Conservation (phyloP, 2,329 filamentous ascomycete species). For the Fusarium acutatum region DNA sequence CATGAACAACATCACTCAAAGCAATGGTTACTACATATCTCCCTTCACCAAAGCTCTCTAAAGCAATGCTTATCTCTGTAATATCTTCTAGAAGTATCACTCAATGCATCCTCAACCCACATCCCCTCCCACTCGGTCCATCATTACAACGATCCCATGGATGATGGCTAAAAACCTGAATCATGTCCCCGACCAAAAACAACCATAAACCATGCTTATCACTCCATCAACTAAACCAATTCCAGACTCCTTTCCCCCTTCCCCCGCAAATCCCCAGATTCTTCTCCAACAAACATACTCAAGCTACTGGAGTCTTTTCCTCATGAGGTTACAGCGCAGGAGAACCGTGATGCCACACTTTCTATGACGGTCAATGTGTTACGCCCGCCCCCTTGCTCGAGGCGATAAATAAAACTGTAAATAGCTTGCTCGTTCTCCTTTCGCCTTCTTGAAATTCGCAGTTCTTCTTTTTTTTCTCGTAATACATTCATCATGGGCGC, state of each 20-base stretch:
- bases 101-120: neutral
- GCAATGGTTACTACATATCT: neutral
- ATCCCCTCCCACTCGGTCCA: constrained; percentile 30
- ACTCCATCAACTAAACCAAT: constrained; percentile 4
- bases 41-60: too few species aligned
- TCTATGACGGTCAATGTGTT: constrained; percentile 14
- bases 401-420: constrained; percentile 15
- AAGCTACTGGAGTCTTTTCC: constrained; percentile 11
- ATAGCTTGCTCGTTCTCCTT: constrained; percentile 1
- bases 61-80: neutral
- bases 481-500: constrained; percentile 49
- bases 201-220: constrained; percentile 1
- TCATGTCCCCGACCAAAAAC: constrained; percentile 5
- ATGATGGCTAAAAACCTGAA: constrained; percentile 7
- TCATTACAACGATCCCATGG: constrained; percentile 25
- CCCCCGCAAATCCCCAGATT: constrained; percentile 33
- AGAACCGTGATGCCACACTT: constrained; percentile 10
- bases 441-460: neutral
- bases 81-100: neutral
- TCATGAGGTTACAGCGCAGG: constrained; percentile 22
- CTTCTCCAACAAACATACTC: constrained; percentile 30
- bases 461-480: neutral
- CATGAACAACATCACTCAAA: neutral
- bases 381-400: neutral
- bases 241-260: neutral